Evolutionary conservation across 495 filamentous ascomycete genomes (phyloP), one percentile per base, ranked within the genome.

Genomic region (Penicillium angulare): DNA sequence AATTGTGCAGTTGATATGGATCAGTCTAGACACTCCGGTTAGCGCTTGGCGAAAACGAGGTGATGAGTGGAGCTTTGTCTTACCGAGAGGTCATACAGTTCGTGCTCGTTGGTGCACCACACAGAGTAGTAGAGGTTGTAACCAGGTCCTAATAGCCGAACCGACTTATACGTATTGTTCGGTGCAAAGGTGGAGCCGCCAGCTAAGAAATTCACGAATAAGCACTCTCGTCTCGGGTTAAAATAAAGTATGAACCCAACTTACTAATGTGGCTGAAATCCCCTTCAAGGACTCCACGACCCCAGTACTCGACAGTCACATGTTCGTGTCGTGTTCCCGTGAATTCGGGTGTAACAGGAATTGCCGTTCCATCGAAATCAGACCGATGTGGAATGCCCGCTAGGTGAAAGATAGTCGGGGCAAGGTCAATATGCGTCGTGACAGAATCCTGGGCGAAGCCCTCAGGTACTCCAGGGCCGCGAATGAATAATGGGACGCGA

Each of bases 361-460:
- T 78, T 0, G 79, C 71, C 13, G 74, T 73, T 2, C 83, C 83
- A 53, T 86, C 83, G 52, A 86, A 83, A 35, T 84, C 81, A 0
- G 72, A 59, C 2, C 79, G 67, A 12, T 65, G 48, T 8, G 67
- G 63, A n/a, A 73, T 68, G 0, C 78, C 76, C 3, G 77, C 80
- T 1, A 75, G 47, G 12, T 76, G 53, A 32, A 89, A 65, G 22
- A 89, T 69, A 0, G 86, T 88, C 8, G 86, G 84, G 2, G 83
- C 86, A 2, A 90, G 57, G 53, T 89, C 86, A 0, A 83, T 81
- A 56, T 89, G 86, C 1, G 85, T 78, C 1, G 86, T 86, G 2
- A 88, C 81, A 2, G 79, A 68, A 46, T 83, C 72, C 6, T 76
- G 74, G 1, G 60, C 65, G 13, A 57, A 24, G 0, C 73, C 73